phyloP scores from a whole-genome alignment of 129 eudicot species.

The Escallonia rubra region DNA sequence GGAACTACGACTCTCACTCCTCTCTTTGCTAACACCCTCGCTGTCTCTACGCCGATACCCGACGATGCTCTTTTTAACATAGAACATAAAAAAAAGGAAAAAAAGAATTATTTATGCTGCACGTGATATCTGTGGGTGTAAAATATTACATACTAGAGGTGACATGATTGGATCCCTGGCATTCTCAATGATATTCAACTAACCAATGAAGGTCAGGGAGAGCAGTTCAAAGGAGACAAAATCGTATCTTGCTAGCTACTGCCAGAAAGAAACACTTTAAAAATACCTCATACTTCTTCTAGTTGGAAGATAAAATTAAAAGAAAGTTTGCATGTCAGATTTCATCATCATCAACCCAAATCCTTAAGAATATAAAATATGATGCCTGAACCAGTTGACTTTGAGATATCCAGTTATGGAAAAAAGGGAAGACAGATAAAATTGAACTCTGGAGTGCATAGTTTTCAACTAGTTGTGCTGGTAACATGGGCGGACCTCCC shows the following conservation, averaged over 20 bases:
- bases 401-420: too few relatives aligned
- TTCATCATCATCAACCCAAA: background rate
- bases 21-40: slow-evolving; percentile 76
- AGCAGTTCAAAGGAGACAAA: slow-evolving; percentile 17
- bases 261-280: background rate
- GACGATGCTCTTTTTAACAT: slow-evolving; percentile 66
- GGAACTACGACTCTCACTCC: slow-evolving; percentile 78
- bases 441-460: too few relatives aligned
- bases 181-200: slow-evolving; percentile 3
- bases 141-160: background rate
- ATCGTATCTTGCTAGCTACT: background rate
- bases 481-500: too few relatives aligned
- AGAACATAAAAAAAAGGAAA: background rate
- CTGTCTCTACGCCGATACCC: slow-evolving; percentile 94
- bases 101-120: background rate
- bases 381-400: background rate
- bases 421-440: too few relatives aligned
- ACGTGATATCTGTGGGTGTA: background rate
- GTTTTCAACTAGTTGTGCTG: too few relatives aligned
- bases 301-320: background rate
- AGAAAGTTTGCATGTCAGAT: too few relatives aligned
- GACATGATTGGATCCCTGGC: background rate
- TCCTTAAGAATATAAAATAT: background rate
- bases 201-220: background rate
- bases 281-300: background rate